phyloP scores from a whole-genome alignment of 352 stramenopile species.

The Phytophthora syringae region DNA sequence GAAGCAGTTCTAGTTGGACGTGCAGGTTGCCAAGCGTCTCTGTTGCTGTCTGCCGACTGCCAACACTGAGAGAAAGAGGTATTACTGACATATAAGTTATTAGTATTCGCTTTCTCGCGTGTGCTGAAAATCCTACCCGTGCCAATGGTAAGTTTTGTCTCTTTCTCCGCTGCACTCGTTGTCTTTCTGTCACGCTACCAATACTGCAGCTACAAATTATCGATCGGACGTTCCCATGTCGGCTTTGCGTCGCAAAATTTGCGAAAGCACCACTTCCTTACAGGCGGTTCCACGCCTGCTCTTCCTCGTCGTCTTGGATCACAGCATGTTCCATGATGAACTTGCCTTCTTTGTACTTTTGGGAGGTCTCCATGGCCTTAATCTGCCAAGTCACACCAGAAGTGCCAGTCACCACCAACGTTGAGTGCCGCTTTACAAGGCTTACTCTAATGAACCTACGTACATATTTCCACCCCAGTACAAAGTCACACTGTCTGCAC shows the following conservation, averaged over 20 bases:
- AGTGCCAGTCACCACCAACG: not conserved
- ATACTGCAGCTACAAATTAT: constrained; percentile 6
- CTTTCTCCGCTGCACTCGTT: constrained; percentile 5
- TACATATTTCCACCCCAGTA: constrained; percentile 89
- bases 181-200: constrained; percentile 20
- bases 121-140: constrained; percentile 22
- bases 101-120: constrained; percentile 42
- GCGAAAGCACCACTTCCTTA: constrained; percentile 12
- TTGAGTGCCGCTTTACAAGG: not conserved
- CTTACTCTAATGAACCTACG: constrained; percentile 5
- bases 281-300: constrained; percentile 50
- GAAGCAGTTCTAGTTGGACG: not conserved
- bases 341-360: constrained; percentile 90
- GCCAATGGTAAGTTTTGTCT: constrained; percentile 39
- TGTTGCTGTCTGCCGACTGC: not conserved
- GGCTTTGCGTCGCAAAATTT: not conserved
- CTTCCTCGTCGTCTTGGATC: constrained; percentile 71
- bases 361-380: constrained; percentile 79
- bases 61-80: constrained; percentile 35
- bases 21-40: not conserved
- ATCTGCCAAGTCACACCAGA: constrained; percentile 42
- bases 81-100: constrained; percentile 50
- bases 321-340: constrained; percentile 83
- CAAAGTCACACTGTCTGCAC: constrained; percentile 63
- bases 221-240: not conserved